Evolutionary conservation across 2,329 filamentous ascomycete species (phyloP).

Genomic region (Emericellopsis cladophorae): DNA sequence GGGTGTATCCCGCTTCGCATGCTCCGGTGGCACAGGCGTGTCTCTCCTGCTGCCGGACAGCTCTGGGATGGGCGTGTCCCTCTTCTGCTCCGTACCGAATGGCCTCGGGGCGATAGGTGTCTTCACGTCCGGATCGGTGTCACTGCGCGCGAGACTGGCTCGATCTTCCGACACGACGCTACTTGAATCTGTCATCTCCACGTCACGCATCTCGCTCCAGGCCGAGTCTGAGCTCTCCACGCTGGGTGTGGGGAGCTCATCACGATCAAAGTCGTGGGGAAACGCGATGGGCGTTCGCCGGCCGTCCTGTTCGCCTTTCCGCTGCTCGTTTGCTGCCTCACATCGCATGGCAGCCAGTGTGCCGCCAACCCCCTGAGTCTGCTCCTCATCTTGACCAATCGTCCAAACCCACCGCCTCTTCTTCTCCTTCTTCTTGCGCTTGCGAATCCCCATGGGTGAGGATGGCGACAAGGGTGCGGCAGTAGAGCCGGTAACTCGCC

Average conservation of each 20-base stretch:
- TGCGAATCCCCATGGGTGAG: conserved; percentile 33
- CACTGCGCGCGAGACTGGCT: conserved; percentile 11
- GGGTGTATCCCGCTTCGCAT: not conserved
- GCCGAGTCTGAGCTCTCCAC: conserved; percentile 21
- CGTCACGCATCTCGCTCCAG: conserved; percentile 19
- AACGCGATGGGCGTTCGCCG: conserved; percentile 8
- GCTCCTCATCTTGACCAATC: conserved; percentile 36
- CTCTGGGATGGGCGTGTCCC: conserved; percentile 1
- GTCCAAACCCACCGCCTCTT: conserved; percentile 56
- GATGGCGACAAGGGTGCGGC: conserved; percentile 27
- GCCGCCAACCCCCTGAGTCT: conserved; percentile 27
- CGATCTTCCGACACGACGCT: conserved; percentile 22
- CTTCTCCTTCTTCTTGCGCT: conserved; percentile 42
- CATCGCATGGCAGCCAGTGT: conserved; percentile 26
- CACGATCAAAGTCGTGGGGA: conserved; percentile 6
- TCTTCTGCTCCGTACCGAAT: not conserved
- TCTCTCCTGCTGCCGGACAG: not conserved
- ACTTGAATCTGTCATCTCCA: conserved; percentile 36
- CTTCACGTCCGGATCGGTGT: conserved; percentile 21
- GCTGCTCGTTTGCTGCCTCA: conserved; percentile 11
- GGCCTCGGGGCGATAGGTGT: conserved; percentile 22
- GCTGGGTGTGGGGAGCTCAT: conserved; percentile 26
- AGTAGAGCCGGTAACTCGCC: conserved; percentile 38
- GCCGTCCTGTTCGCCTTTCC: conserved; percentile 4
- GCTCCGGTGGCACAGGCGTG: conserved; percentile 1